A percentile compares a stretch with the other conserved stretches of the same genome.
Conservation (phyloP, 257 asterid genomes). For the Osmanthus fragrans region DNA sequence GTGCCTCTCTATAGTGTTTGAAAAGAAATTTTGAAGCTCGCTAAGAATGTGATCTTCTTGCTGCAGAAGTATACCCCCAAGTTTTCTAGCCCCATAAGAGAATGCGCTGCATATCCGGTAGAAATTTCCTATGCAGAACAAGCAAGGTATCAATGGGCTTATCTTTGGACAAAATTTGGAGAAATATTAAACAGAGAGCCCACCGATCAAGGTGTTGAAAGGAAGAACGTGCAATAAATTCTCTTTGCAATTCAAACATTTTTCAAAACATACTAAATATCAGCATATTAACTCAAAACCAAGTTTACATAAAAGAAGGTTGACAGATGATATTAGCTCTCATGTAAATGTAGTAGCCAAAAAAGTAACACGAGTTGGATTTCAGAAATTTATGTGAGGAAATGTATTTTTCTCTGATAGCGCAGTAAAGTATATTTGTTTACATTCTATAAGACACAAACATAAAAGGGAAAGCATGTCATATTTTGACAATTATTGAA, state of each 20-base stretch:
- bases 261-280: background rate
- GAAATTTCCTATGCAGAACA: slow-evolving; percentile 58
- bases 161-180: background rate
- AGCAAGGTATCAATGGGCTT: background rate
- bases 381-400: background rate
- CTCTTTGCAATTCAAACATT: background rate
- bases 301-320: background rate
- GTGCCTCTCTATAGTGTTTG: slow-evolving; percentile 67
- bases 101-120: slow-evolving; percentile 85
- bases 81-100: slow-evolving; percentile 77
- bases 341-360: background rate
- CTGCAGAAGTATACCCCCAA: slow-evolving; percentile 55
- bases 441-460: background rate
- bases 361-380: background rate
- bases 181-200: background rate
- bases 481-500: background rate
- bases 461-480: background rate
- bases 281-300: background rate
- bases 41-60: slow-evolving; percentile 44
- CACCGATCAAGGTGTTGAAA: background rate
- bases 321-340: background rate
- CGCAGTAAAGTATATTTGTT: background rate
- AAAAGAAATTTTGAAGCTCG: slow-evolving; percentile 66
- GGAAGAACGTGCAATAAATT: background rate
- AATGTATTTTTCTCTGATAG: background rate